Evolutionary conservation across 192 early-diverging fungal species (phyloP).

Genomic region (Coemansia sp.): DNA sequence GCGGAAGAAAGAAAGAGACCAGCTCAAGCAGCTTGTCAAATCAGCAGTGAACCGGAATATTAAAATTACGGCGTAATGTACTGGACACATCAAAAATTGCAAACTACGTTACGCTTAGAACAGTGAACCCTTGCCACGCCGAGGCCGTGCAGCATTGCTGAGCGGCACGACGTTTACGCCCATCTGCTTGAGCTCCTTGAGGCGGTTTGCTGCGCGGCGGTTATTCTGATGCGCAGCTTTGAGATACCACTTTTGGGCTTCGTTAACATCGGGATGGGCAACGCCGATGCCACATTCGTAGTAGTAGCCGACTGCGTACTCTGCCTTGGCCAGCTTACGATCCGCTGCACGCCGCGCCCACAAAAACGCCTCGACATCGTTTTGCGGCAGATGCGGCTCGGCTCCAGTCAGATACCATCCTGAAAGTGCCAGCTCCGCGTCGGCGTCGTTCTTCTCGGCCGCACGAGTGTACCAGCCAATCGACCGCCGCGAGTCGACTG

Average conservation of each 20-base stretch:
- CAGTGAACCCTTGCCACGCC: slow-evolving; percentile 43
- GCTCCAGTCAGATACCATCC: slow-evolving; percentile 98
- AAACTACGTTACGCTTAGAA: slow-evolving; percentile 13
- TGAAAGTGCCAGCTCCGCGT: slow-evolving; percentile 89
- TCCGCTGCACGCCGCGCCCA: slow-evolving; percentile 98
- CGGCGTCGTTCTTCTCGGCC: slow-evolving; percentile 85
- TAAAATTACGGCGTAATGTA: too few species aligned
- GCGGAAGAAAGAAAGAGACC: too few species aligned
- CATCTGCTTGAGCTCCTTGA: slow-evolving; percentile 79
- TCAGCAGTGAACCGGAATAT: too few species aligned
- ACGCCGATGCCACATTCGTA: slow-evolving; percentile 89
- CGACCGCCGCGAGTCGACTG: slow-evolving; percentile 81
- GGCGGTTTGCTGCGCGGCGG: slow-evolving; percentile 73
- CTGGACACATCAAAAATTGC: too few species aligned
- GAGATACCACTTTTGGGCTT: slow-evolving; percentile 88
- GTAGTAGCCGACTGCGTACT: slow-evolving; percentile 97
- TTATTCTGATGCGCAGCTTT: slow-evolving; percentile 84
- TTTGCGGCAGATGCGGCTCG: slow-evolving; percentile 84
- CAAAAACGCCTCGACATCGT: slow-evolving; percentile 92
- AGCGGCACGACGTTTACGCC: slow-evolving; percentile 33
- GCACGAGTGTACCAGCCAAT: slow-evolving; percentile 96
- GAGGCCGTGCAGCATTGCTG: slow-evolving; percentile 25
- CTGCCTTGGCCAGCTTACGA: slow-evolving; percentile 90
- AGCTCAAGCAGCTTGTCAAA: too few species aligned
- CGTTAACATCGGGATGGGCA: slow-evolving; percentile 61